Evolutionary conservation across 305 asterid genomes (phyloP).

Genomic region (Caryopteris hybrid): DNA sequence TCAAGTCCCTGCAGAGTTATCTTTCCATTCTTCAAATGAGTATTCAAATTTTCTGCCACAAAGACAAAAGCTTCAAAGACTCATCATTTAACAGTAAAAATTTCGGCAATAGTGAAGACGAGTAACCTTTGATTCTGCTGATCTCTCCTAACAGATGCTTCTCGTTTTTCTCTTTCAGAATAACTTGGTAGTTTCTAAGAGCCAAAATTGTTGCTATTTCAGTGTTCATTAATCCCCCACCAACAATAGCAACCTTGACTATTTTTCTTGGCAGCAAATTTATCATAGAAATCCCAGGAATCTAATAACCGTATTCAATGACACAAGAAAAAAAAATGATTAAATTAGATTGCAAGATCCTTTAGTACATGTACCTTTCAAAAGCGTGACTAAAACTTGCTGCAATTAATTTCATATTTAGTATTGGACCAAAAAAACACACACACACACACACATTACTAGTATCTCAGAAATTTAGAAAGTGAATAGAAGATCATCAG

Average conservation of each 20-base stretch:
- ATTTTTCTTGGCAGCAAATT: constrained; percentile 44
- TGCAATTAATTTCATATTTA: not conserved
- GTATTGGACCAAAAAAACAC: not conserved
- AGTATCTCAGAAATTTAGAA: constrained; percentile 1
- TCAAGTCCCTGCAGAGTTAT: constrained; percentile 23
- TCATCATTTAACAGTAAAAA: not conserved
- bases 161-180: constrained; percentile 38
- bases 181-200: constrained; percentile 32
- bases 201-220: constrained; percentile 39
- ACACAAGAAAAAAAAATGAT: constrained; percentile 5
- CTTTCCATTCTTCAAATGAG: constrained; percentile 33
- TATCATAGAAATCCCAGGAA: constrained; percentile 34
- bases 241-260: constrained; percentile 48
- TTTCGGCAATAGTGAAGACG: constrained; percentile 2
- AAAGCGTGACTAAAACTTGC: not conserved
- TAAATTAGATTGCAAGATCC: constrained; percentile 2
- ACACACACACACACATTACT: not conserved
- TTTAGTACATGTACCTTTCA: not conserved
- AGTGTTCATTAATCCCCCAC: constrained; percentile 49
- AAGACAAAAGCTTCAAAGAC: constrained; percentile 5
- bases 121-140: constrained; percentile 35
- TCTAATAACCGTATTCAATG: constrained; percentile 21
- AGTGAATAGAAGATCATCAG: not conserved
- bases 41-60: constrained; percentile 35
- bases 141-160: constrained; percentile 30